Evolutionary conservation across 2,329 filamentous ascomycete species (phyloP), one percentile per base, ranked within the genome.

Genomic region (Dactylella cylindrospora): DNA sequence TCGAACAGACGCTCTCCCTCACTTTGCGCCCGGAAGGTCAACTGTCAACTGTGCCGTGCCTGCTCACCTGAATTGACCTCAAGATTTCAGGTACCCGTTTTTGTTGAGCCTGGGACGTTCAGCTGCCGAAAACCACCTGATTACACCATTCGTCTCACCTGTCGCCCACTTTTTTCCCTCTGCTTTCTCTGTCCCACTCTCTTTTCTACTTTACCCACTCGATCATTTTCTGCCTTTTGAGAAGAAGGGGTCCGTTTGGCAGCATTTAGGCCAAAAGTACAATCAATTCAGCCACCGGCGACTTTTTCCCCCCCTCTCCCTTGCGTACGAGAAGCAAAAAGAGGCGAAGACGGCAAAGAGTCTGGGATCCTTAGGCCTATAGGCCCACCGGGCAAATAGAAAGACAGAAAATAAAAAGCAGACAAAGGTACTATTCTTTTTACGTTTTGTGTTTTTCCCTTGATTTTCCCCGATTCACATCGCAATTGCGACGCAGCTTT

Each of bases 21-120:
- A 29, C 19, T 19, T n/a, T 22, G 12, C 36, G 13, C 23, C 33
- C 45, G n/a, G n/a, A n/a, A n/a, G n/a, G n/a, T n/a, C n/a, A n/a
- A n/a, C 25, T 50, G 32, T 32, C 10, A 9, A n/a, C n/a, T n/a
- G n/a, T n/a, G n/a, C n/a, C n/a, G n/a, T n/a, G n/a, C n/a, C n/a
- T 23, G 43, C 33, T 41, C 43, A 55, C 31, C 32, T 57, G 43
- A 49, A 44, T 38, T 35, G 43, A 46, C 26, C 52, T 38, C 50
- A 32, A 45, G 52, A 46, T 46, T 57, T 57, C 52, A 57, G 52
- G 52, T 57, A 57, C 52, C n/a, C n/a, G n/a, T n/a, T n/a, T n/a
- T n/a, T n/a, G n/a, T n/a, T n/a, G n/a, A n/a, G n/a, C n/a, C n/a
- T n/a, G n/a, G n/a, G n/a, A n/a, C 44, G 52, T 57, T 25, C 52